Conservation (phyloP, 768 basidiomycete genomes). For the Cystobasidium onofrii region DNA sequence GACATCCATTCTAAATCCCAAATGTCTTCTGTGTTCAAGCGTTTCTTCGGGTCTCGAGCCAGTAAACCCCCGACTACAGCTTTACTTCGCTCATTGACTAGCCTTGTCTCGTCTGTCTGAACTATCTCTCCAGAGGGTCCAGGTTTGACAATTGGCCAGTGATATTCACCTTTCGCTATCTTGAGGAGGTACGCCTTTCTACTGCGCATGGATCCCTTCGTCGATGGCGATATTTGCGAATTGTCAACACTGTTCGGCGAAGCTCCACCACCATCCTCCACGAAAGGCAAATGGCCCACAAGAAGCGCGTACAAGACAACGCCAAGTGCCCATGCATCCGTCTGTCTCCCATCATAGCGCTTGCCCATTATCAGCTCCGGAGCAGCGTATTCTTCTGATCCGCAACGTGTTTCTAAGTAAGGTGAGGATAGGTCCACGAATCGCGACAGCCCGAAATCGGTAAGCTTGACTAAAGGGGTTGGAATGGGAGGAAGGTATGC, state of each 20-base stretch:
- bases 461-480: slow-evolving; percentile 65
- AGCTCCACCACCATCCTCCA: slow-evolving; percentile 26
- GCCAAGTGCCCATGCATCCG: slow-evolving; percentile 82
- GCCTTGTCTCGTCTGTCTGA: slow-evolving; percentile 34
- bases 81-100: slow-evolving; percentile 49
- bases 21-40: slow-evolving; percentile 58
- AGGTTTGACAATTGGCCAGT: slow-evolving; percentile 54
- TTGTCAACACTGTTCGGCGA: slow-evolving; percentile 16
- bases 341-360: slow-evolving; percentile 71
- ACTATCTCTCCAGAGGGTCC: slow-evolving; percentile 26
- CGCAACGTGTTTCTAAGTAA: slow-evolving; percentile 68
- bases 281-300: slow-evolving; percentile 67
- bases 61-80: slow-evolving; percentile 58
- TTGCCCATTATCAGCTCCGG: slow-evolving; percentile 61
- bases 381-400: slow-evolving; percentile 79
- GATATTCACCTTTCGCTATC: slow-evolving; percentile 71
- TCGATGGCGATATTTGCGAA: slow-evolving; percentile 7
- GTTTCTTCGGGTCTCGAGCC: slow-evolving; percentile 60
- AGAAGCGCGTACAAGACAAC: slow-evolving; percentile 75
- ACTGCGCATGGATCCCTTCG: slow-evolving; percentile 21
- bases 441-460: slow-evolving; percentile 81
- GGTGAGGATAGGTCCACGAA: slow-evolving; percentile 63
- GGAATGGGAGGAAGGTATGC: slow-evolving; percentile 46
- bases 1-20: slow-evolving; percentile 56
- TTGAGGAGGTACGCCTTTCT: slow-evolving; percentile 59